Percentiles rank a stretch among this genome's conserved stretches.
These are phyloP conservation scores for Scheffersomyces quercinus DNA, from an alignment of 1,139 yeast species.

Conservation along the genomic window DNA sequence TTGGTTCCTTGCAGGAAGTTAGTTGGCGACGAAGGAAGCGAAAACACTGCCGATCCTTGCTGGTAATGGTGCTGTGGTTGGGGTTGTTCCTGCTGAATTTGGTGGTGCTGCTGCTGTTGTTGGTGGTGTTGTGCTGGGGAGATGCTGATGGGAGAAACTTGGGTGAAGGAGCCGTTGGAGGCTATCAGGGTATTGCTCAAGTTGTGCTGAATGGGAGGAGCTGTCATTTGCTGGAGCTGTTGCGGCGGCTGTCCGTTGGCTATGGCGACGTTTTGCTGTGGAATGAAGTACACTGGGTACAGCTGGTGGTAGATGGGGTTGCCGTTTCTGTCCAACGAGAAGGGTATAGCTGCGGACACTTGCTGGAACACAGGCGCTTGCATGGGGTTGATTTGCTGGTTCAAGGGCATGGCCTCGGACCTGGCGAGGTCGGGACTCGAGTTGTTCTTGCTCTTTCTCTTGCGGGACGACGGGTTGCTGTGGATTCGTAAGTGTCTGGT, in stretches of 20 bases:
- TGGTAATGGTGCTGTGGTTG: slow-evolving; percentile 3
- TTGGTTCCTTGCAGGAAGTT: slow-evolving; percentile 1
- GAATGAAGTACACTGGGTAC: slow-evolving; percentile 38
- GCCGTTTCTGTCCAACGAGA: slow-evolving; percentile 37
- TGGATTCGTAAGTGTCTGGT: slow-evolving; percentile 90
- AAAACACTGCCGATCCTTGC: slow-evolving; percentile 10
- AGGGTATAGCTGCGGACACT: slow-evolving; percentile 23
- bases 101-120: background rate
- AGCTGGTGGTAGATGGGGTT: slow-evolving; percentile 35
- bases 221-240: background rate
- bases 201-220: background rate
- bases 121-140: slow-evolving; percentile 5
- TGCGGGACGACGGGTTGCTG: slow-evolving; percentile 55
- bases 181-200: too few species aligned
- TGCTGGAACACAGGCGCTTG: background rate
- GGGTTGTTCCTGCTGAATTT: background rate
- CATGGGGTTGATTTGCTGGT: slow-evolving; percentile 1
- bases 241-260: background rate
- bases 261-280: slow-evolving; percentile 15
- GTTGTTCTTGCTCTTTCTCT: slow-evolving; percentile 13
- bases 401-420: background rate
- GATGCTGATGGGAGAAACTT: background rate
- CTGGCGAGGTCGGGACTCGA: background rate
- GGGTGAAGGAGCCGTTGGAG: background rate
- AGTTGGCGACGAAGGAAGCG: slow-evolving; percentile 16